phyloP scores from a whole-genome alignment of 2,329 filamentous ascomycete genomes.

The Grosmannia clavigera region DNA sequence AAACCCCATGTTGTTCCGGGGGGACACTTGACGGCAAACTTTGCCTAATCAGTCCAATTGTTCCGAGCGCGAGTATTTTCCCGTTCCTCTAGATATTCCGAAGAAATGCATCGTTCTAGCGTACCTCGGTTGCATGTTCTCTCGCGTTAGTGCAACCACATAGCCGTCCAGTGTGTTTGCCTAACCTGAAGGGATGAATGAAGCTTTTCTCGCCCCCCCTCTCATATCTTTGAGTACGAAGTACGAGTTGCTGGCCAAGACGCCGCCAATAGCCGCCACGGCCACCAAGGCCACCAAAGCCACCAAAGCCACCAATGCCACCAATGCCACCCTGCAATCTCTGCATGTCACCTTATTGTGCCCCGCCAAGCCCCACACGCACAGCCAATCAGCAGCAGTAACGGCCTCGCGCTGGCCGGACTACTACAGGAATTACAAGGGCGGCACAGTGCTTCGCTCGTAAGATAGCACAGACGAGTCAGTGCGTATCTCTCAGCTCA shows the following conservation, averaged over 20 bases:
- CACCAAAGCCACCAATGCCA: background rate
- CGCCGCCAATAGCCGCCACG: background rate
- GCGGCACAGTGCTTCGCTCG: background rate
- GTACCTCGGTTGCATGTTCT: background rate
- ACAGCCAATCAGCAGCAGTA: background rate
- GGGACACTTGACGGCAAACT: background rate
- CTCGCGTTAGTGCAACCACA: background rate
- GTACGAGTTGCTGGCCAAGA: background rate
- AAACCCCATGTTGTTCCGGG: background rate
- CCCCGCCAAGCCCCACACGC: no score
- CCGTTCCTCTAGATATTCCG: background rate
- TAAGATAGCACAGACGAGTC: background rate
- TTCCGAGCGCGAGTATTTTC: background rate
- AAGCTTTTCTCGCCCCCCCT: background rate
- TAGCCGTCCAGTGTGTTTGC: background rate
- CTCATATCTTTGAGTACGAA: background rate
- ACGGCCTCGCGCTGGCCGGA: background rate
- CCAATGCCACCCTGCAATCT: conserved; percentile 2
- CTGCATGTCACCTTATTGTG: background rate
- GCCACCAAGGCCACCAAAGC: background rate
- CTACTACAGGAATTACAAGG: background rate
- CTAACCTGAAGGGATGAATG: background rate
- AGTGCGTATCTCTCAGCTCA: background rate
- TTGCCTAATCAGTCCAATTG: background rate
- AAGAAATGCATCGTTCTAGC: background rate